Conservation (phyloP, 768 basidiomycete genomes). For the Phlebiopsis flavidoalba region DNA sequence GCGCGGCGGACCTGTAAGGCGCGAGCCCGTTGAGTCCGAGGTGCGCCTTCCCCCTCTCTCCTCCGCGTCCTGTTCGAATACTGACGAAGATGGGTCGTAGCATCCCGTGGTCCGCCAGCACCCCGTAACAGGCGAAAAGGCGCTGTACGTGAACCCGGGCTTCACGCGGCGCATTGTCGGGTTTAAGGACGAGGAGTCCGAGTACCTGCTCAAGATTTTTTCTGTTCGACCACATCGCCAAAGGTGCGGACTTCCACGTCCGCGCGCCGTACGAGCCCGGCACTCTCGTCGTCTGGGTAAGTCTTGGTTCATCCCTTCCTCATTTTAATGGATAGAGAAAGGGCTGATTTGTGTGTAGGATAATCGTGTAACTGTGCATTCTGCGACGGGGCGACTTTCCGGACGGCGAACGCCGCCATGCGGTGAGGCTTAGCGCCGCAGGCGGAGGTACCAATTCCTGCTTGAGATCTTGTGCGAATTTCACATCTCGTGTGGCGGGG, state of each 20-base stretch:
- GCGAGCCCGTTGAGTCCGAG: constrained; percentile 28
- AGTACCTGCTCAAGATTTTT: constrained; percentile 60
- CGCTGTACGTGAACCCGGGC: constrained; percentile 51
- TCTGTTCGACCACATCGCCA: constrained; percentile 71
- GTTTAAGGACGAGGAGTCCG: constrained; percentile 51
- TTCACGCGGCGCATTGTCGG: constrained; percentile 54
- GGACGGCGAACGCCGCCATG: constrained; percentile 34
- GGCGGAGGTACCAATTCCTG: constrained; percentile 41
- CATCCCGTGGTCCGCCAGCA: constrained; percentile 54
- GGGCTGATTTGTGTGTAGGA: constrained; percentile 30
- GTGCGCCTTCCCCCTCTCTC: constrained; percentile 18
- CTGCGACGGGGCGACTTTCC: constrained; percentile 38
- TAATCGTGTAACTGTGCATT: constrained; percentile 44
- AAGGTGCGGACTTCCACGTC: constrained; percentile 73
- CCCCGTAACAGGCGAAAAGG: constrained; percentile 61
- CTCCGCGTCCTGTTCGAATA: too few species aligned
- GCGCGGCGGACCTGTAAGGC: constrained; percentile 41
- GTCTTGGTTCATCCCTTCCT: background rate
- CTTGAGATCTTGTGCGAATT: background rate
- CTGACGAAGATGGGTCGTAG: constrained; percentile 17
- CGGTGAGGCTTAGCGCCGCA: constrained; percentile 44
- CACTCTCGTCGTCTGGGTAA: constrained; percentile 74
- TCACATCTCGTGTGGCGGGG: too few species aligned
- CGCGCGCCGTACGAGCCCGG: constrained; percentile 72
- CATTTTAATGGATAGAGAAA: too few species aligned